phyloP scores from a whole-genome alignment of 2,329 filamentous ascomycete species.

The Rachicladosporium sp. region DNA sequence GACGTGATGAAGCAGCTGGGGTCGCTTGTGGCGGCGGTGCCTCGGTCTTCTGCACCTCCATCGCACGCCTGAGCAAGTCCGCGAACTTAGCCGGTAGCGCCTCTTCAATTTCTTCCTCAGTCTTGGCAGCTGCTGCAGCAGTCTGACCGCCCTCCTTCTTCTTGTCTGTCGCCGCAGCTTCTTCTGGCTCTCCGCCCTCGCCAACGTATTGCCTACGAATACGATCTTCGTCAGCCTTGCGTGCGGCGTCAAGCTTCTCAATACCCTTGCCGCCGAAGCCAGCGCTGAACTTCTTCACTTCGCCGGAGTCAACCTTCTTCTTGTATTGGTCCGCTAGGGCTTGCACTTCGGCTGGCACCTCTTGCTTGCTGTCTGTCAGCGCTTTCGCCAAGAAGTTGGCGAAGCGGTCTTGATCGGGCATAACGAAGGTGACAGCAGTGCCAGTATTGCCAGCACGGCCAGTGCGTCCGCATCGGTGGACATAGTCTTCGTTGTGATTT shows the following conservation, averaged over 20 bases:
- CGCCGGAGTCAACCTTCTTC: constrained; percentile 84
- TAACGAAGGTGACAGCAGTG: constrained; percentile 88
- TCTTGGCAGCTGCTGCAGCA: constrained; percentile 4
- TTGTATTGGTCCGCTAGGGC: constrained; percentile 56
- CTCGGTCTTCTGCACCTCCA: constrained; percentile 61
- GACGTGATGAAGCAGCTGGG: constrained; percentile 25
- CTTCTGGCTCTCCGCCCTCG: constrained; percentile 71
- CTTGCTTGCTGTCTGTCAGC: constrained; percentile 78
- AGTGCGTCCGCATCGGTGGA: constrained; percentile 85
- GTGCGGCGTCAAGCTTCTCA: constrained; percentile 80
- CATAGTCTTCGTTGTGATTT: constrained; percentile 92
- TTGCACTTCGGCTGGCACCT: constrained; percentile 58
- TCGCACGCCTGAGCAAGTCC: constrained; percentile 48
- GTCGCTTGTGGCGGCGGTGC: constrained; percentile 37
- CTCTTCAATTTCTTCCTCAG: not conserved
- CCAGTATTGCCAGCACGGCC: constrained; percentile 90
- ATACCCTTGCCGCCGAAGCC: constrained; percentile 94
- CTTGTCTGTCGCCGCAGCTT: constrained; percentile 48
- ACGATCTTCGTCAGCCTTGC: constrained; percentile 72
- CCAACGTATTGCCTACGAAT: constrained; percentile 75
- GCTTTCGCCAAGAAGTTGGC: constrained; percentile 82
- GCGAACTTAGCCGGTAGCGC: constrained; percentile 9
- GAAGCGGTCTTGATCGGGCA: constrained; percentile 81
- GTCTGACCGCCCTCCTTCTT: constrained; percentile 28
- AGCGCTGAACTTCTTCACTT: constrained; percentile 69